Conservation (phyloP, 371 early-diverging fungal genomes). For the Apophysomyces trapeziformis region DNA sequence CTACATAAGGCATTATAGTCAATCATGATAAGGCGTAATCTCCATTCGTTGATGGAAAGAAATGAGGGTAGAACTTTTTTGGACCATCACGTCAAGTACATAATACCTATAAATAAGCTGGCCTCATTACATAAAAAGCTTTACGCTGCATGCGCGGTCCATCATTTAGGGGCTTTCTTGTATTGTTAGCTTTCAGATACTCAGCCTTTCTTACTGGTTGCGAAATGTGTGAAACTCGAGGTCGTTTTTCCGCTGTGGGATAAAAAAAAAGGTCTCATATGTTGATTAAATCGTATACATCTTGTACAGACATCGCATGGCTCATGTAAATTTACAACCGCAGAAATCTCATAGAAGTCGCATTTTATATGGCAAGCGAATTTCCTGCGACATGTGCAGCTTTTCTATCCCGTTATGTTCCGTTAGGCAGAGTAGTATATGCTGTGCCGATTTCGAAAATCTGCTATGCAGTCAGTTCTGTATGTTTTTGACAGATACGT, state of each 20-base stretch:
- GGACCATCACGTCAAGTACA: background rate
- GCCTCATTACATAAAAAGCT: background rate
- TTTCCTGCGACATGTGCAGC: no score
- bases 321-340: no score
- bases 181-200: conserved; percentile 1
- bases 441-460: conserved; percentile 7
- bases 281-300: no score
- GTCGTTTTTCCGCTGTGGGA: background rate
- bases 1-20: background rate
- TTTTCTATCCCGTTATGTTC: no score
- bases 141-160: background rate
- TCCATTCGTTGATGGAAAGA: background rate
- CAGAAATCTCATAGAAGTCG: no score
- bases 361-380: no score
- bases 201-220: conserved; percentile 6
- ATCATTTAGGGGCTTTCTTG: background rate
- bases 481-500: conserved; percentile 8
- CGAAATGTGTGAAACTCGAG: conserved; percentile 7
- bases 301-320: no score
- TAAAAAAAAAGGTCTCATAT: no score
- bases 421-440: background rate
- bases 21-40: background rate
- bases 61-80: background rate
- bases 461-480: conserved; percentile 1
- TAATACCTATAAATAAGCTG: background rate